phyloP scores from a whole-genome alignment of 371 early-diverging fungal genomes.

The Umbelopsis sp. region DNA sequence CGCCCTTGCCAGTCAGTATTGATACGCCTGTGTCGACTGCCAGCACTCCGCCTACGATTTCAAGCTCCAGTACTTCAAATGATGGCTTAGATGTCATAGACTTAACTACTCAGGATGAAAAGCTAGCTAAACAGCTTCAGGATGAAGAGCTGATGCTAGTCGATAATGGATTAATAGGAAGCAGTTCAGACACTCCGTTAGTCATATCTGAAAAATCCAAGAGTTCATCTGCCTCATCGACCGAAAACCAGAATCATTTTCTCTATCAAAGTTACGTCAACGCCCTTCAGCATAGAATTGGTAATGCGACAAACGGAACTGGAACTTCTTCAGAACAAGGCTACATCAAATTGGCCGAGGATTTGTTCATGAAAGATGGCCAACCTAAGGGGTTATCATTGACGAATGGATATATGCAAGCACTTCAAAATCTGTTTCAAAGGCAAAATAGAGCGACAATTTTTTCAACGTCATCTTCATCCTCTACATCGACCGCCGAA shows the following conservation, averaged over 20 bases:
- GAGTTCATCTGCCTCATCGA: neutral
- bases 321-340: slow-evolving; percentile 11
- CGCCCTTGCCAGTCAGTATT: neutral
- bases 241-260: neutral
- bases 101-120: neutral
- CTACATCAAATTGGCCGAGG: slow-evolving; percentile 6
- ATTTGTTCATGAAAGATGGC: neutral
- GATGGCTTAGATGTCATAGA: neutral
- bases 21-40: neutral
- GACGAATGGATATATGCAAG: neutral
- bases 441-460: too few species aligned
- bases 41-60: neutral
- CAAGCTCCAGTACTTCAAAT: neutral
- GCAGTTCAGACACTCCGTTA: neutral
- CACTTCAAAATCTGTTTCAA: too few species aligned
- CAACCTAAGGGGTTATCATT: too few species aligned
- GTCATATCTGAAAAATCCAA: neutral
- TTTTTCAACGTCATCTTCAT: neutral
- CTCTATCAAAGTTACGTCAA: neutral
- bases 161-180: neutral
- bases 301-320: neutral
- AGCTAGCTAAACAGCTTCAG: neutral
- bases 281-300: neutral
- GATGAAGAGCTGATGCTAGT: neutral
- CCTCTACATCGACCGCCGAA: neutral